Evolutionary conservation across 2,329 filamentous ascomycete species (phyloP), one percentile per base, ranked within the genome.

Genomic region (Ophiostoma tasmaniense): DNA sequence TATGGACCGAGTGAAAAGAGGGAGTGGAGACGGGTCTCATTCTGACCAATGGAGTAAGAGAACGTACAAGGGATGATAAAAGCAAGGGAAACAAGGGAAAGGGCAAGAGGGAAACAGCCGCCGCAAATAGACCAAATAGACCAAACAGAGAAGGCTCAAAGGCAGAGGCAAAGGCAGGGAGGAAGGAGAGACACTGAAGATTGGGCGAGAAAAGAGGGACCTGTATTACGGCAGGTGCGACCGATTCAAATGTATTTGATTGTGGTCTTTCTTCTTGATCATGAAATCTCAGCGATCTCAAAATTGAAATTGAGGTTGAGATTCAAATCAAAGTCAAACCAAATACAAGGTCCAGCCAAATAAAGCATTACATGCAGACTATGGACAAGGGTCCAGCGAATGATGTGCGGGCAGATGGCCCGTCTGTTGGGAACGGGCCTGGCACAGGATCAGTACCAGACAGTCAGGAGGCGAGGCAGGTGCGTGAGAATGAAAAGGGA

Each of bases 151-250:
- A 55, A 22, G n/a, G 42, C 42, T 25, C 25, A 62, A 17, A 28
- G 22, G 50, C n/a, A 22, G 10, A 39, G 13, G 37, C 11, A 62
- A 7, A 28, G 22, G 50, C n/a, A 22, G 61, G 61, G 61, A 64
- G 61, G n/a, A 20, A 64, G 7, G 20, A n/a, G 33, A 62, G 59
- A 62, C 59, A 62, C 17, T 62, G 59, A 62, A 37, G 30, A 62
- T 62, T 35, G n/a, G 59, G 42, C 5, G 39, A 17, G 5, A 62
- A 62, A 35, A n/a, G 59, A 62, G 30, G 30, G n/a, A 33, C n/a
- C 10, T 37, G 28, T 33, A 64, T 37, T 64, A 33, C 61, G 20
- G 61, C 61, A 64, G 33, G 61, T 64, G 61, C 33, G 61, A 64
- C 61, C 20, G 7, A 35, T 30, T 25, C 50, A 13, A 22, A 22